Base-by-base conservation (phyloP, 768 basidiomycete species). In the Fomitopsis serialis region DNA sequence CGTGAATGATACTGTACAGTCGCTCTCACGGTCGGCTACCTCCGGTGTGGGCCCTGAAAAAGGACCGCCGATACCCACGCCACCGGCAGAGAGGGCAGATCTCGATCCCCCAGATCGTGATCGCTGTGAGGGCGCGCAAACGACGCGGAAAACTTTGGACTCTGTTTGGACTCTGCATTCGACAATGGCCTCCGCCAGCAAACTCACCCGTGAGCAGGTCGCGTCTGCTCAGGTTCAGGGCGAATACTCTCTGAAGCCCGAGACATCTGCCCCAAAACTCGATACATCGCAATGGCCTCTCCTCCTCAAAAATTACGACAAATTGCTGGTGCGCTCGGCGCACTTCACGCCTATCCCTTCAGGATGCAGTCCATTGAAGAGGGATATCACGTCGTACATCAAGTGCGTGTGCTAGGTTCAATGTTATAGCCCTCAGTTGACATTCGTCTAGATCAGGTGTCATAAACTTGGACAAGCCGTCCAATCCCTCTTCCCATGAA, bases 401-500 rank as follows among this genome's bases (percentile, higher is more conserved):
- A 96, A 94, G 89, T 92, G 66, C 49, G 72, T 68, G 11, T 32
- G 29, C 29, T 32, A 12, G 10, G 3, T 29, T 27, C 29, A 40
- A 5, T 29, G n/a, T 17, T 2, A 6, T 3, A 23, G 15, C 11
- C 6, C 11, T 32, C 11, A 32, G 29, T 11, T 32, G 29, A 13
- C 21, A 12, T 9, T 23, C 46, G 45, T 57, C n/a, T 59, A 96
- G 93, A 77, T 92, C 95, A 61, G 97, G 97, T 61, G 92, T 98
- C 50, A 99, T 99, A 69, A 99, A 99, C 74, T 79, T 99, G 60
- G 97, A 99, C 81, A 99, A 99, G 67, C 97, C 97, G 22, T 98
- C 96, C 29, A 99, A 98, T 72, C 96, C 96, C 3, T 97, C 95
- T 17, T 96, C 95, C 4, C 97, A 99, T 71, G 97, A 99, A 77